Evolutionary conservation across 2,329 filamentous ascomycete genomes (phyloP).

Genomic region (Monosporascus cannonballus): DNA sequence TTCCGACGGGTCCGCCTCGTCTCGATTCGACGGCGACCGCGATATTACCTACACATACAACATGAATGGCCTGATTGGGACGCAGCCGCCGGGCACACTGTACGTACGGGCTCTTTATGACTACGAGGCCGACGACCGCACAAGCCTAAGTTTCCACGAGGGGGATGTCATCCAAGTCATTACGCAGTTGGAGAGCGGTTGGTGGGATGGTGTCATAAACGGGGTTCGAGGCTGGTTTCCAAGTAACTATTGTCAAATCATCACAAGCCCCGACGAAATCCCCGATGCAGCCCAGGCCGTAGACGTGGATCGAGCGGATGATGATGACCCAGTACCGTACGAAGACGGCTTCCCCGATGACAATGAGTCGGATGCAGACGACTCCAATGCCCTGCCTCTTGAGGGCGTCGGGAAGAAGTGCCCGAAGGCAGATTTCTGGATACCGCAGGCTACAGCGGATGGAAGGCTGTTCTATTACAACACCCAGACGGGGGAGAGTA

Average conservation of each 20-base stretch:
- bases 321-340: constrained; percentile 61
- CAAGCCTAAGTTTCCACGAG: constrained; percentile 92
- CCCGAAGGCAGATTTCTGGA: constrained; percentile 90
- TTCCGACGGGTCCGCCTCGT: constrained; percentile 16
- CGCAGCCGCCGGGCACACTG: constrained; percentile 61
- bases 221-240: constrained; percentile 97
- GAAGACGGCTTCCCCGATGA: constrained; percentile 63
- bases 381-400: constrained; percentile 55
- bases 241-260: constrained; percentile 94
- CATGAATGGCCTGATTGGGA: constrained; percentile 58
- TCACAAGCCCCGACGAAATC: constrained; percentile 69
- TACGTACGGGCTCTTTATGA: constrained; percentile 96
- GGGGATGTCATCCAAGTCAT: constrained; percentile 98
- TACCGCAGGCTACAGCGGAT: constrained; percentile 91
- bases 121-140: constrained; percentile 95
- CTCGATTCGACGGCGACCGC: constrained; percentile 26
- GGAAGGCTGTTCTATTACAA: constrained; percentile 97
- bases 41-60: constrained; percentile 23
- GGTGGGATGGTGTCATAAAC: constrained; percentile 99
- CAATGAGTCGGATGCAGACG: constrained; percentile 56
- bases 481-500: constrained; percentile 90
- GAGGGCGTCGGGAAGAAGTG: constrained; percentile 49
- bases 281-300: constrained; percentile 53
- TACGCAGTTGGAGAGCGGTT: constrained; percentile 94
- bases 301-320: constrained; percentile 48